Base-by-base conservation (phyloP, 2,329 filamentous ascomycete genomes). In the Fusarium kyushuense region DNA sequence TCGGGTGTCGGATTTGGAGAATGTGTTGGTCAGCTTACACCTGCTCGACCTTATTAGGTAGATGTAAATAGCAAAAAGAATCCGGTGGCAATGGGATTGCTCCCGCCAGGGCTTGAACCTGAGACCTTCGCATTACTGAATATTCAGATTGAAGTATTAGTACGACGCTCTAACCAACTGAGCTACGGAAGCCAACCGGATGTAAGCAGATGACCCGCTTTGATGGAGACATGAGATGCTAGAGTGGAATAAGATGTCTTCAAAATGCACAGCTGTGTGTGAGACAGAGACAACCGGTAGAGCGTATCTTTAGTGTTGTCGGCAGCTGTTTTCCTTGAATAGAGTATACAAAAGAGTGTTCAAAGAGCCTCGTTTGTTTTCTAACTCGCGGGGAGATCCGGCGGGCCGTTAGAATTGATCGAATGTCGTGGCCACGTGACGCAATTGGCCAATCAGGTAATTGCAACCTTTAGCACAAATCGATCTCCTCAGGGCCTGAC, bases 1-100 rank as follows among this genome's bases (percentile, higher is more conserved):
- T 81, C 33, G 70, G 77, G 78, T 16, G 86, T 81, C 55, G 79
- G 79, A 0, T 81, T 81, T 56, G 79, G 79, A 0, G 78, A 80
- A 10, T 80, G 78, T 33, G 48, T 69, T 3, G 80, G 80, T 2
- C 35, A 30, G 12, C 19, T 71, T 2, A 64, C 54, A 0, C 29
- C 54, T 17, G 56, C 51, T 7, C 33, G 57, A 7, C 9, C 38
- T 3, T 45, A 53, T 11, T 49, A 48, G 17, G 7, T 2, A 32
- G 14, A 5, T 7, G 16, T 16, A 38, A 3, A 19, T n/a, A 2
- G 4, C 41, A 43, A 43, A 43, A 43, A 43, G 27, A 43, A 19
- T 29, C 41, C 17, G 12, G 11, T 29, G 41, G 41, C 41, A 8
- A 5, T 29, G 41, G 41, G 41, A 43, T 42, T 42, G 40, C 40